A percentile compares a stretch with the other conserved stretches of the same genome.
Evolutionary conservation across 78 protist genomes (phyloP).

Genomic region (Acrasis kona): DNA sequence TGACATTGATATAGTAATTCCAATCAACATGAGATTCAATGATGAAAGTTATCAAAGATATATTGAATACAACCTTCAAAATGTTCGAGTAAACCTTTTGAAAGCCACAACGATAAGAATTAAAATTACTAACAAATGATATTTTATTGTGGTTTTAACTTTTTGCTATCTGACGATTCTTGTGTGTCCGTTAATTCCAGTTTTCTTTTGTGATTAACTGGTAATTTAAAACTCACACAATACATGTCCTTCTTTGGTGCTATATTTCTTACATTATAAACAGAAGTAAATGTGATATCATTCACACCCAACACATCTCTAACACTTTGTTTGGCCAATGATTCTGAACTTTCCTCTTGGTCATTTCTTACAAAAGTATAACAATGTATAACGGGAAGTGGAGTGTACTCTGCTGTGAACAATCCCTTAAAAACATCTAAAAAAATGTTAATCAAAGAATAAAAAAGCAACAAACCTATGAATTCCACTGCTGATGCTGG

Average conservation of each 20-base stretch:
- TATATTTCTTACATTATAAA: constrained; percentile 69
- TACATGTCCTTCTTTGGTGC: constrained; percentile 79
- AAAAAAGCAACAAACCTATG: constrained; percentile 37
- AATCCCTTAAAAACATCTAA: constrained; percentile 35
- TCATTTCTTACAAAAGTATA: constrained; percentile 35
- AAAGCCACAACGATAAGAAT: too few relatives aligned
- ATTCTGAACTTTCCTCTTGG: constrained; percentile 6
- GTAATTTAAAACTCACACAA: constrained; percentile 60
- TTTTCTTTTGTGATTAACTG: not conserved
- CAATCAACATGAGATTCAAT: too few relatives aligned
- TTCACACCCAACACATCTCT: not conserved
- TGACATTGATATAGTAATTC: too few relatives aligned
- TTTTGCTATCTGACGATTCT: too few relatives aligned
- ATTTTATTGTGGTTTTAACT: too few relatives aligned
- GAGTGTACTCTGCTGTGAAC: not conserved
- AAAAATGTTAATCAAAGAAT: too few relatives aligned
- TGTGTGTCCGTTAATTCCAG: too few relatives aligned
- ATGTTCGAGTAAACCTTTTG: too few relatives aligned
- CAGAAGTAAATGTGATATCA: not conserved
- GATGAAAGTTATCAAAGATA: too few relatives aligned
- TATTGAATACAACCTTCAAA: too few relatives aligned
- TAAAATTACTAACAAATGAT: too few relatives aligned
- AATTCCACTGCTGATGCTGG: constrained; percentile 77
- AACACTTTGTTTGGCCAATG: not conserved
- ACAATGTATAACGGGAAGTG: constrained; percentile 43